A percentile compares a stretch with the other conserved stretches of the same genome.
These are phyloP conservation scores for Penicillium sp. DNA, from an alignment of 2,329 filamentous ascomycete species.

Conservation along the genomic window DNA sequence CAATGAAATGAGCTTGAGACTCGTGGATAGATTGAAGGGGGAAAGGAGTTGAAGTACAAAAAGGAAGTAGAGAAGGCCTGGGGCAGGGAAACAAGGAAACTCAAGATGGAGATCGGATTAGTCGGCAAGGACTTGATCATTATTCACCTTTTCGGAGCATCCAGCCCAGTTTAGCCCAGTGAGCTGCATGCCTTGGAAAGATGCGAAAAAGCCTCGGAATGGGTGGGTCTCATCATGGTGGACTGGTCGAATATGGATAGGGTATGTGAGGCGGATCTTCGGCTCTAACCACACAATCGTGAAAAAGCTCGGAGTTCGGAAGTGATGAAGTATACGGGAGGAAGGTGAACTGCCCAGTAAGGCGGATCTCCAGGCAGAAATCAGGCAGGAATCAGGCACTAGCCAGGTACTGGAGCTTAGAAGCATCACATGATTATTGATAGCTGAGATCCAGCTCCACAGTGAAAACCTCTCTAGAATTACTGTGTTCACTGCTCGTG, in stretches of 20 bases:
- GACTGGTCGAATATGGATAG: not conserved
- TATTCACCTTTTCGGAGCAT: constrained; percentile 10
- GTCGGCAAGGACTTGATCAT: constrained; percentile 11
- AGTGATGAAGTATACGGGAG: not conserved
- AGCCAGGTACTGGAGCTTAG: not conserved
- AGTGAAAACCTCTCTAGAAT: too few relatives aligned
- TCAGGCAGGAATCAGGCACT: not conserved
- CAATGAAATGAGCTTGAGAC: not conserved
- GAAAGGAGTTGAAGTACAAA: too few relatives aligned
- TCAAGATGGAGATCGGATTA: constrained; percentile 10
- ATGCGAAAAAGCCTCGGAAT: not conserved
- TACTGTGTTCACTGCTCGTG: not conserved
- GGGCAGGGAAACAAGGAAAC: constrained; percentile 15
- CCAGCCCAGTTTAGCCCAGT: constrained; percentile 7
- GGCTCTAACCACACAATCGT: not conserved
- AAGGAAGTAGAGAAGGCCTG: constrained; percentile 11
- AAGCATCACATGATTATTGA: too few relatives aligned
- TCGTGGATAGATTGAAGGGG: not conserved
- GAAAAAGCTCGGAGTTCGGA: not conserved
- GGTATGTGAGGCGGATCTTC: not conserved
- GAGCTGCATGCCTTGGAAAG: not conserved
- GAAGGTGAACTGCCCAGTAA: not conserved
- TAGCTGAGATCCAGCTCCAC: too few relatives aligned
- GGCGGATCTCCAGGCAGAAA: constrained; percentile 4
- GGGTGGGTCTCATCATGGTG: not conserved